Base-by-base conservation (phyloP, 768 basidiomycete genomes). In the Dentipellis sp. region DNA sequence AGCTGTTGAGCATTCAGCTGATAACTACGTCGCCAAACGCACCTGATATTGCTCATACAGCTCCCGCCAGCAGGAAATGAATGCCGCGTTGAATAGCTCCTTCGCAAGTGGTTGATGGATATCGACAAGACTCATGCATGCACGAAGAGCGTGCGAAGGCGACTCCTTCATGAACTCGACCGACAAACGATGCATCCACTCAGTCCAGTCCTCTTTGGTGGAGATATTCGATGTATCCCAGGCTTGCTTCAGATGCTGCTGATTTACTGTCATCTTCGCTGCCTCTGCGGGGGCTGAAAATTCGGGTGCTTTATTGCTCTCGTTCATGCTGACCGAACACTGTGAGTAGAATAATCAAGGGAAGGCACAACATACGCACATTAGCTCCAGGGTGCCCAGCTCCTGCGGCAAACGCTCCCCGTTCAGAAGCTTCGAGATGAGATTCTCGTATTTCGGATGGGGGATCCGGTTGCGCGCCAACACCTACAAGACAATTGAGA, bases 131-230 rank as follows among this genome's bases (percentile, higher is more conserved):
- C 83, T 91, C 82, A 93, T 92, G 65, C 95, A 97, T 0, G 97
- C 94, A 46, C 97, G 83, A 39, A 99, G 79, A n/a, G 97, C 97
- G 72, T 95, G 94, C 1, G 94, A 97, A 0, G 97, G 95, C 0
- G 95, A 97, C 60, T 98, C 94, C 65, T 94, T 91, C 88, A 99
- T 94, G 65, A 98, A 88, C 67, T 97, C 94, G 2, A 94, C 89
- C 16, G 92, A 85, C 9, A 99, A 78, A 14, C 86, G 80, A 65
- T 90, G 92, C 76, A 97, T 86, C 97, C 97, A 99, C 39, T 94
- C 92, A 16, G 78, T 72, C 97, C 97, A 99, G 61, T 98, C 94
- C 47, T 93, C 88, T 53, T 78, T 77, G 1, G 88, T 88, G 22
- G 78, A 73, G 7, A 91, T 78, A 58, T 81, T 78, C 6, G 89